Percentiles rank a stretch among this genome's conserved stretches.
Evolutionary conservation across 2,329 filamentous ascomycete species (phyloP).

Genomic region (Rhexocercosporidium sp.): DNA sequence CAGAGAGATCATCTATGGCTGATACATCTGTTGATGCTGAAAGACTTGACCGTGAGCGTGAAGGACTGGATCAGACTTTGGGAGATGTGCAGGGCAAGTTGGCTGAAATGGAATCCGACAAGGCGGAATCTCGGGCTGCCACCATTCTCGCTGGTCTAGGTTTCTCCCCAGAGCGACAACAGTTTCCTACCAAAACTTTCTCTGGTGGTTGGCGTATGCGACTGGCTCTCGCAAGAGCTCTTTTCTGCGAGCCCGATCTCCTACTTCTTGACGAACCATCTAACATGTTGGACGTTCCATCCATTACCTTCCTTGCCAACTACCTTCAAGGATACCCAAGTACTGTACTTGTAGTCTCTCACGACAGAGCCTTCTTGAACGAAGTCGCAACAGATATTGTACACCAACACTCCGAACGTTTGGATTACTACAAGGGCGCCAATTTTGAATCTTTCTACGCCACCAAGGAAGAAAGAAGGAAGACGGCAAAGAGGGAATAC

Average conservation of each 20-base stretch:
- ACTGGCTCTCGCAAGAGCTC: slow-evolving; percentile 87
- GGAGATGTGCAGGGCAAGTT: slow-evolving; percentile 91
- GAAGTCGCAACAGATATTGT: slow-evolving; percentile 99
- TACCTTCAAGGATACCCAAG: slow-evolving; percentile 95
- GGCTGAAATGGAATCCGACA: slow-evolving; percentile 98
- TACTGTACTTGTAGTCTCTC: slow-evolving; percentile 93
- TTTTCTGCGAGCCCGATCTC: slow-evolving; percentile 97
- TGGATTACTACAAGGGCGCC: slow-evolving; percentile 98
- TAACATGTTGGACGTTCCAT: slow-evolving; percentile 99
- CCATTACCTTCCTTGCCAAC: slow-evolving; percentile 95
- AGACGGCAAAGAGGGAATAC: slow-evolving; percentile 95
- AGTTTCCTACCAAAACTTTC: slow-evolving; percentile 94
- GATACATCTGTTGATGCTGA: slow-evolving; percentile 91
- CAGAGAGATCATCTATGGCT: slow-evolving; percentile 77
- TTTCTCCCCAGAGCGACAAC: slow-evolving; percentile 92
- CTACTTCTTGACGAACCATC: slow-evolving; percentile 98
- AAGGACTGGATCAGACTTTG: slow-evolving; percentile 87
- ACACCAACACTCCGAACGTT: slow-evolving; percentile 93
- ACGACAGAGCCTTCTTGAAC: slow-evolving; percentile 98
- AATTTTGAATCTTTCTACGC: slow-evolving; percentile 98
- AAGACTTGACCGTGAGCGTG: slow-evolving; percentile 83
- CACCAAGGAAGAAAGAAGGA: slow-evolving; percentile 94
- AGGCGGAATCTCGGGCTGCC: slow-evolving; percentile 92
- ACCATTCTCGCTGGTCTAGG: slow-evolving; percentile 96
- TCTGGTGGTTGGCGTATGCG: slow-evolving; percentile 99